Percentiles rank a stretch among this genome's conserved stretches.
These are phyloP conservation scores for Colletotrichum sp. DNA, from an alignment of 2,329 filamentous ascomycete species.

Conservation along the genomic window DNA sequence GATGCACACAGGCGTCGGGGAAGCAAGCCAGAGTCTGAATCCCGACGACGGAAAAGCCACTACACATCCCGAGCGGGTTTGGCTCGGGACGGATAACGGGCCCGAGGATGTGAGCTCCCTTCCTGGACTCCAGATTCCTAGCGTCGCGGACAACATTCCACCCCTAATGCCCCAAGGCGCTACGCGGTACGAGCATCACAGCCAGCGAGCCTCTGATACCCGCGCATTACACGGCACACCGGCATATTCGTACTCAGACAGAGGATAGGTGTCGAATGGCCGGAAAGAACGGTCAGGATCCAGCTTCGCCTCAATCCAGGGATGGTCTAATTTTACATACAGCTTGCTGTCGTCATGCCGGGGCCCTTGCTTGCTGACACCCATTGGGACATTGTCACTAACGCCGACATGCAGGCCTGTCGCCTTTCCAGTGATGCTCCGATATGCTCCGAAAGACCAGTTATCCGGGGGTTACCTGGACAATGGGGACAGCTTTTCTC, in stretches of 20 bases:
- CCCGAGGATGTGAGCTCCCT: neutral
- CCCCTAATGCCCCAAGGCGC: neutral
- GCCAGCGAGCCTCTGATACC: neutral
- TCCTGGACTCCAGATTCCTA: too few species aligned
- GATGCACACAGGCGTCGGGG: neutral
- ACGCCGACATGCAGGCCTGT: neutral
- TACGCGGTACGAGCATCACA: neutral
- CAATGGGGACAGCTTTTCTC: neutral
- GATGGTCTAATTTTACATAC: conserved; percentile 3
- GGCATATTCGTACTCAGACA: neutral
- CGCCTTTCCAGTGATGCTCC: neutral
- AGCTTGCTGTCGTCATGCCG: neutral
- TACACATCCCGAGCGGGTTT: neutral
- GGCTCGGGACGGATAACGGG: neutral
- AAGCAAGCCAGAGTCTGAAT: neutral
- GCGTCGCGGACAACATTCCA: neutral
- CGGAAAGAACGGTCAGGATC: conserved; percentile 4
- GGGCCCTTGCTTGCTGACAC: conserved; percentile 9
- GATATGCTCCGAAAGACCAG: neutral
- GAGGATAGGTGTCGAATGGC: neutral
- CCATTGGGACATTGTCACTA: neutral
- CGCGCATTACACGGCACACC: neutral
- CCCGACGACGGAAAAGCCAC: neutral
- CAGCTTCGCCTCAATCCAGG: conserved; percentile 11
- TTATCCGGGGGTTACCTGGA: neutral